Base-by-base conservation (phyloP, 140 eudicot species). In the Cichorium intybus region DNA sequence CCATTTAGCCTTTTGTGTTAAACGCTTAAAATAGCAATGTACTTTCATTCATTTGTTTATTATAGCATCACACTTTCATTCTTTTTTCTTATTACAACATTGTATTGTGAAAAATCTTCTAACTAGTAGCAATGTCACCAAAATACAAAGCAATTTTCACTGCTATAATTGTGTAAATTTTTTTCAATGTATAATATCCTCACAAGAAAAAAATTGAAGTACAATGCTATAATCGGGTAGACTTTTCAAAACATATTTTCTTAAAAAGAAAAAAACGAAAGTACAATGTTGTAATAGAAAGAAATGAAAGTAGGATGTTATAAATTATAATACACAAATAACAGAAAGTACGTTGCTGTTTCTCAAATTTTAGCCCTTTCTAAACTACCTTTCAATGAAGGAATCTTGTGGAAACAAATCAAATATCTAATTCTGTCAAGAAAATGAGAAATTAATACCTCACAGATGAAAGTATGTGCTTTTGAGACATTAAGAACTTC, bases 401-500 rank as follows among this genome's bases (percentile, higher is more conserved):
- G n/a, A 55, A 34, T 66, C 35, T 24, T 51, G 35, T 23, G 24
- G 17, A 29, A 26, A 24, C n/a, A 55, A 68, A n/a, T n/a, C n/a
- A n/a, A 41, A 4, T 10, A 43, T 20, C 22, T 29, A 63, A 55
- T 15, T 60, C 46, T 62, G 27, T 33, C 60, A 56, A 22, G 11
- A 45, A 20, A 31, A 27, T 10, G 22, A 29, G 27, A 29, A 43
- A 73, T 39, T 1, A 81, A 24, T 56, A 90, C 97, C 96, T 91
- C 97, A 72, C 84, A 91, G 23, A 91, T 75, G 70, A 86, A 79
- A 4, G 97, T 72, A 72, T 91, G 97, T 37, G 88, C 97, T 64
- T 87, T 91, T 56, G 97, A 87, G 47, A 89, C 97, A 34, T 85
- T 83, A 71, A 91, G 87, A 15, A 64, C 69, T 71, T 87, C 89